Evolutionary conservation across 441 rosid species (phyloP).

Genomic region (Erysimum cheiri): DNA sequence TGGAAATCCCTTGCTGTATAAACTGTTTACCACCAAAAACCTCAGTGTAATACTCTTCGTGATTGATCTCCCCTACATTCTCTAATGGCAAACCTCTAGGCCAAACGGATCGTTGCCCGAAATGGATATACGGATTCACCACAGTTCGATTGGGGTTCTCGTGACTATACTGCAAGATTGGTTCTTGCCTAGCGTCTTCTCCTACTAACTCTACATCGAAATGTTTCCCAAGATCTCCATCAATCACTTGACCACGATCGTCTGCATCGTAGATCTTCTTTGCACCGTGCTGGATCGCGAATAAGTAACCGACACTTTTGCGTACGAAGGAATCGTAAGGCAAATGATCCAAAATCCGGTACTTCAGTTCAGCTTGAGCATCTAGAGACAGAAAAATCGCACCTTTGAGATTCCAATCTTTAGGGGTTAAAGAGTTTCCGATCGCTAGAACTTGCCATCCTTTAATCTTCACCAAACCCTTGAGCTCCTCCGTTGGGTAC

Average conservation of each 20-base stretch:
- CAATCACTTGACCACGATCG: conserved; percentile 88
- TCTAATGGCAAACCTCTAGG: conserved; percentile 96
- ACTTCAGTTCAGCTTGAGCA: conserved; percentile 73
- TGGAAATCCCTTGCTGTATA: conserved; percentile 91
- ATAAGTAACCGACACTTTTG: conserved; percentile 85
- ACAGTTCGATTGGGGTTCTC: conserved; percentile 77
- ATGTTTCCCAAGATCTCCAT: conserved; percentile 81
- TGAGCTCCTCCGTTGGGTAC: conserved; percentile 71
- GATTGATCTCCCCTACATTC: conserved; percentile 82
- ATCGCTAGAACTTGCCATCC: conserved; percentile 93
- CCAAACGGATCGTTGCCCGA: conserved; percentile 97
- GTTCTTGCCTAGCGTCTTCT: conserved; percentile 84
- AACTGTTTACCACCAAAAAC: conserved; percentile 88
- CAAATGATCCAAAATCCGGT: conserved; percentile 64
- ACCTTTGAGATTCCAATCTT: conserved; percentile 87
- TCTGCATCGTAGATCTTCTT: conserved; percentile 90
- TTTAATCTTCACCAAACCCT: conserved; percentile 59
- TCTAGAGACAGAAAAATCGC: conserved; percentile 82
- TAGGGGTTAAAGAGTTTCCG: conserved; percentile 82
- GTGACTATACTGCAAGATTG: conserved; percentile 84
- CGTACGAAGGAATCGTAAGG: conserved; percentile 83
- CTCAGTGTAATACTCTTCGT: conserved; percentile 85
- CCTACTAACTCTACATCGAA: conserved; percentile 88
- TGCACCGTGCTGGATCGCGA: conserved; percentile 94
- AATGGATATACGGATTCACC: conserved; percentile 88